Base-by-base conservation (phyloP, 2,329 filamentous ascomycete species). In the Mycocentrospora acerina region DNA sequence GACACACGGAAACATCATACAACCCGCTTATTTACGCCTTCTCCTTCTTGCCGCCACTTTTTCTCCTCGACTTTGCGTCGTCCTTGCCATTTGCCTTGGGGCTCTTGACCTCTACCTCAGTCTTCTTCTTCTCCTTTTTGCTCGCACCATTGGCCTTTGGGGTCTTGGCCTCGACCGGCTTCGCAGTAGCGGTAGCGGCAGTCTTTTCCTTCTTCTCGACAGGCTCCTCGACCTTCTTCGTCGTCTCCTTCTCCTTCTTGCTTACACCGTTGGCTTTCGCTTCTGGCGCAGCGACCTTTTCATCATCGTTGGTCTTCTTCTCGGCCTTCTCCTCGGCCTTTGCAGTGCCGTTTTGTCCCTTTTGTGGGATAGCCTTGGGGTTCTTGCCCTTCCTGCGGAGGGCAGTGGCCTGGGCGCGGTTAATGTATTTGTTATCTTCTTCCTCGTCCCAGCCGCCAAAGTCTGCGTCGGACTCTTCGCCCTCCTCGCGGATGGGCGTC, bases 401-500 rank as follows among this genome's bases (percentile, higher is more conserved):
- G 12, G 62, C 55, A 45, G 65, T 64, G 32, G 68, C 70, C 50
- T 71, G 59, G 18, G 66, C 70, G 25, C 70, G 61, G 55, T 76
- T 67, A 41, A 77, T 76, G 42, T 71, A 70, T 52, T 62, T 63
- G 32, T 67, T 51, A 44, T 77, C 74, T 46, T 76, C 74, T n/a
- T 75, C 71, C 5, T 75, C 71, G 32, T 76, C 73, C 41, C 68
- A 77, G 18, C 69, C 73, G 22, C 71, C 74, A 64, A 77, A 77
- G 40, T 67, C 50, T 3, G 57, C 67, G 13, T 65, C 60, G 3
- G 62, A 54, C 29, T 59, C 57, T n/a, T 54, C 53, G 10, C 61
- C 68, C 6, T 67, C 64, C 8, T 71, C 70, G 10, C 72, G 62
- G 40, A 89, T 82, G 10, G 86, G 86, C 2, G 83, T 81, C 72